A percentile compares a stretch with the other conserved stretches of the same genome.
These are phyloP conservation scores for Kodamaea kaohsiungensis DNA, from an alignment of 805 yeast genomes.

Conservation along the genomic window DNA sequence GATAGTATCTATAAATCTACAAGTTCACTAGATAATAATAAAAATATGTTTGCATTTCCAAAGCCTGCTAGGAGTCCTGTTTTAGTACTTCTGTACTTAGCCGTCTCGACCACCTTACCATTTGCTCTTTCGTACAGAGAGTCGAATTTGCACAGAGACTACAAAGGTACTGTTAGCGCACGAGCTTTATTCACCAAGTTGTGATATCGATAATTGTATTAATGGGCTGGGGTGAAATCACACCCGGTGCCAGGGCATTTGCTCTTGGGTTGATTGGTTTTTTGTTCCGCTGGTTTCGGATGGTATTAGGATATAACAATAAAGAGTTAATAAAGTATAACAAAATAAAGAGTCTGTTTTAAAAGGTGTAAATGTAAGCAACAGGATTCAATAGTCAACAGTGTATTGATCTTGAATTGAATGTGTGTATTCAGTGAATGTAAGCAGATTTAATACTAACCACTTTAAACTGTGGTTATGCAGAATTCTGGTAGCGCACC, in stretches of 20 bases:
- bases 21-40: neutral
- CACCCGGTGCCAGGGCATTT: neutral
- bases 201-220: neutral
- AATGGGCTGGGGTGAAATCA: neutral
- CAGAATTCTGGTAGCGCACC: no score
- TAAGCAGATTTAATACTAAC: no score
- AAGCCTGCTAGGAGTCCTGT: slow-evolving; percentile 21
- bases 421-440: neutral
- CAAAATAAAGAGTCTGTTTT: no score
- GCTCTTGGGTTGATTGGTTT: neutral
- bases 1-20: neutral
- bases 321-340: neutral
- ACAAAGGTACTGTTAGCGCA: slow-evolving; percentile 36
- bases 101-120: slow-evolving; percentile 40
- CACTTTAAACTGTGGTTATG: no score
- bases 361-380: no score
- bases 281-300: neutral
- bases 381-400: no score
- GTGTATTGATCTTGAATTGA: no score
- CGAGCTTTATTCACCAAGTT: slow-evolving; percentile 17
- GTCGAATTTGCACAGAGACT: slow-evolving; percentile 21
- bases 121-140: slow-evolving; percentile 43
- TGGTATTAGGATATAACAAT: neutral
- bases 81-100: slow-evolving; percentile 39
- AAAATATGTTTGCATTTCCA: slow-evolving; percentile 3